These are phyloP conservation scores for Myriosclerotinia duriaeana DNA, from an alignment of 2,329 filamentous ascomycete genomes.

Conservation along the genomic window DNA sequence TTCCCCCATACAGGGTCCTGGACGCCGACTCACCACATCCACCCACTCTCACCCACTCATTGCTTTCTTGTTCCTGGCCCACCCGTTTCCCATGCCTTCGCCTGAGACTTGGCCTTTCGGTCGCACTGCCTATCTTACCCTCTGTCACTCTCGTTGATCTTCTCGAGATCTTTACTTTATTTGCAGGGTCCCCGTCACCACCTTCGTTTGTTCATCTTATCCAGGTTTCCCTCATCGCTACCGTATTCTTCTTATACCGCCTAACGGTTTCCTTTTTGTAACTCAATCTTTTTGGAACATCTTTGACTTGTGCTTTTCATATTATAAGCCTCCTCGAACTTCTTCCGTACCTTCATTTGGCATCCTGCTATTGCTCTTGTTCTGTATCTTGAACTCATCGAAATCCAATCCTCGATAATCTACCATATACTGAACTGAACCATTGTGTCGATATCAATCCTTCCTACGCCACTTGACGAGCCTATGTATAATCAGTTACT, in stretches of 20 bases:
- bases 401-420: slow-evolving; percentile 32
- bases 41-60: slow-evolving; percentile 20
- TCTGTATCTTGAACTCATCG: slow-evolving; percentile 24
- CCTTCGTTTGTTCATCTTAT: slow-evolving; percentile 36
- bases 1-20: slow-evolving; percentile 34
- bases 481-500: slow-evolving; percentile 41
- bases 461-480: slow-evolving; percentile 26
- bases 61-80: slow-evolving; percentile 36
- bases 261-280: slow-evolving; percentile 40
- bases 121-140: slow-evolving; percentile 38
- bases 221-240: slow-evolving; percentile 37
- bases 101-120: slow-evolving; percentile 35
- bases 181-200: slow-evolving; percentile 40
- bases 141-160: slow-evolving; percentile 39
- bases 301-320: slow-evolving; percentile 40
- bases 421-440: slow-evolving; percentile 28
- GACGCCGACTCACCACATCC: slow-evolving; percentile 23
- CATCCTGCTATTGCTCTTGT: slow-evolving; percentile 39
- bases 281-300: slow-evolving; percentile 40
- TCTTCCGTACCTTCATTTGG: slow-evolving; percentile 42
- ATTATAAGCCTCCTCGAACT: slow-evolving; percentile 38
- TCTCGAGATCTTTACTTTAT: slow-evolving; percentile 39
- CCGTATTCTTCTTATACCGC: slow-evolving; percentile 41
- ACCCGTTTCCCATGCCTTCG: slow-evolving; percentile 28
- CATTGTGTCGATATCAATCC: slow-evolving; percentile 21